Evolutionary conservation across 345 rosid genomes (phyloP).

Genomic region (Arabidopsis arenosa): DNA sequence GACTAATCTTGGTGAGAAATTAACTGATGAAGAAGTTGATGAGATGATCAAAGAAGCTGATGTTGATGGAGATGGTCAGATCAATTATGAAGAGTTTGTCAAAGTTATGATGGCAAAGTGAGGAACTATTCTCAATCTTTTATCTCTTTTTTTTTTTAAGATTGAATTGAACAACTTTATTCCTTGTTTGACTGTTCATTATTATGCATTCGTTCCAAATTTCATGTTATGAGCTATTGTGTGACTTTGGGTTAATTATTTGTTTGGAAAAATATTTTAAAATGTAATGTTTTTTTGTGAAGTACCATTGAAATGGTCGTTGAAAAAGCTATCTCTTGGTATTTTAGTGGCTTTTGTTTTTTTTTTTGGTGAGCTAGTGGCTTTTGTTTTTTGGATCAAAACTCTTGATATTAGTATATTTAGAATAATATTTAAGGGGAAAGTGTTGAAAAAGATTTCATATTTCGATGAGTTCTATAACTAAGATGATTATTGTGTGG

Average conservation of each 20-base stretch:
- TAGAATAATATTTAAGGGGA: no score
- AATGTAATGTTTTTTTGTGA: neutral
- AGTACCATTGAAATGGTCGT: neutral
- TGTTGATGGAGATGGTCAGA: conserved; percentile 52
- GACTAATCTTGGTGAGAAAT: conserved; percentile 62
- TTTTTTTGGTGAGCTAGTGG: no score
- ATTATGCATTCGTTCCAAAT: conserved; percentile 2
- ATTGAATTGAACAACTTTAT: no score
- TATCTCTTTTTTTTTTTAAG: neutral
- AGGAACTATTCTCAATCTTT: conserved; percentile 13
- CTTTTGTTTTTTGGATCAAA: neutral
- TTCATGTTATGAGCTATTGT: conserved; percentile 19
- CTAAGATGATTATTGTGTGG: neutral
- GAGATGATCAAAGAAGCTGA: conserved; percentile 50
- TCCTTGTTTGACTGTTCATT: conserved; percentile 5
- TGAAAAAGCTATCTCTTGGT: neutral
- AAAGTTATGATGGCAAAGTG: conserved; percentile 55
- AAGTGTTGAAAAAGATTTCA: neutral
- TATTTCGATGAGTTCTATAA: neutral
- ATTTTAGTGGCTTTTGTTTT: neutral
- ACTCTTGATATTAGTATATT: neutral
- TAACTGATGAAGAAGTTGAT: conserved; percentile 60
- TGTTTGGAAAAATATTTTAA: conserved; percentile 24
- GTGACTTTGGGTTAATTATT: conserved; percentile 19
- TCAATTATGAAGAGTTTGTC: conserved; percentile 51